A percentile compares a stretch with the other conserved stretches of the same genome.
Evolutionary conservation across 129 eudicot species (phyloP).

Genomic region (Saussurea involucrata): DNA sequence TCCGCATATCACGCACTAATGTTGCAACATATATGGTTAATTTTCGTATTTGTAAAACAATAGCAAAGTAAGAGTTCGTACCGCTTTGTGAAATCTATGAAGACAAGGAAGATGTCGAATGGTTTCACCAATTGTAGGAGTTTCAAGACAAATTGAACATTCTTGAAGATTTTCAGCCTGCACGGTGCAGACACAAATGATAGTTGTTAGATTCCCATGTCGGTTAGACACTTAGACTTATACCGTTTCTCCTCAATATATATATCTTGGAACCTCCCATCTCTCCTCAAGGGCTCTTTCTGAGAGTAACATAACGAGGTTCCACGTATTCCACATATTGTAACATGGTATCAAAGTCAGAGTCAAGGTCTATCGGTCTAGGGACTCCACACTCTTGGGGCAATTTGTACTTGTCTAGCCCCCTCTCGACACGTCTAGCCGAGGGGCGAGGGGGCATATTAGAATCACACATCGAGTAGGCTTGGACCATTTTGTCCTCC

Average conservation of each 20-base stretch:
- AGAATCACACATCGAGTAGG: neutral
- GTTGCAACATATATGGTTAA: neutral
- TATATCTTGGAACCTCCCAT: too few relatives aligned
- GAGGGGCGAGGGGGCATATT: neutral
- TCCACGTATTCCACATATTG: too few relatives aligned
- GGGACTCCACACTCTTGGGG: too few relatives aligned
- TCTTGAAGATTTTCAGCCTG: slow-evolving; percentile 66
- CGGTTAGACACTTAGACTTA: too few relatives aligned
- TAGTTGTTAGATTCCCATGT: neutral
- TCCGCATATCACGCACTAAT: too few relatives aligned
- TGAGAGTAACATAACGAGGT: too few relatives aligned
- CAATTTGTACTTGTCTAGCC: too few relatives aligned
- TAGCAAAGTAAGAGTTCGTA: slow-evolving; percentile 13
- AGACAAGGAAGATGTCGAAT: slow-evolving; percentile 88
- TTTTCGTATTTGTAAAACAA: neutral
- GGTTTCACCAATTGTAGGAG: slow-evolving; percentile 61
- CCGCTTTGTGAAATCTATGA: slow-evolving; percentile 90
- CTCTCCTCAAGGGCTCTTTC: too few relatives aligned
- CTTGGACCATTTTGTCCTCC: neutral
- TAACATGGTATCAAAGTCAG: too few relatives aligned
- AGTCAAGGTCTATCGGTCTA: too few relatives aligned
- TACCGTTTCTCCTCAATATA: too few relatives aligned
- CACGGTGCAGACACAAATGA: neutral
- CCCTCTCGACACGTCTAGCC: too few relatives aligned
- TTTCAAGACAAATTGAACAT: slow-evolving; percentile 78